Evolutionary conservation across 768 basidiomycete genomes (phyloP).

Genomic region (Sutorius australiensis): DNA sequence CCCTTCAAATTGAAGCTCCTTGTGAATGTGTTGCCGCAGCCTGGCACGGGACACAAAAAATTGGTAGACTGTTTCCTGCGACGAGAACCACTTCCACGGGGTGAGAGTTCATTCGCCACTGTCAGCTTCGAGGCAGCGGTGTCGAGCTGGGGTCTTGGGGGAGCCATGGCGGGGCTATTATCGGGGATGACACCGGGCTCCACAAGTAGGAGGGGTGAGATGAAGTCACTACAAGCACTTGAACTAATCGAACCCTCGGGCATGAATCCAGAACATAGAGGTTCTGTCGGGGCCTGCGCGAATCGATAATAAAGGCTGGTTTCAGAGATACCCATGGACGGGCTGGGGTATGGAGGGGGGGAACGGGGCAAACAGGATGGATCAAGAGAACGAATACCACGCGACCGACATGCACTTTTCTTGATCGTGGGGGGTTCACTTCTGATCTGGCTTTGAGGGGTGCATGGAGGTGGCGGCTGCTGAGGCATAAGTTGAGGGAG

Average conservation of each 20-base stretch:
- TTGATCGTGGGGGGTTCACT: too few relatives aligned
- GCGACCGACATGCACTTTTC: too few relatives aligned
- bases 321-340: constrained; percentile 43
- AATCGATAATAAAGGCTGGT: too few relatives aligned
- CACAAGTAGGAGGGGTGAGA: constrained; percentile 8
- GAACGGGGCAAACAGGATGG: too few relatives aligned
- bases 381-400: too few relatives aligned
- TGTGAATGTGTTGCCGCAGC: constrained; percentile 85
- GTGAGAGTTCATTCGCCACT: constrained; percentile 86
- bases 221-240: constrained; percentile 12
- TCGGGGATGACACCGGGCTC: too few relatives aligned
- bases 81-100: constrained; percentile 70
- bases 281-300: too few relatives aligned
- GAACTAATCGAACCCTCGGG: too few relatives aligned
- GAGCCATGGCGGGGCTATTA: background rate
- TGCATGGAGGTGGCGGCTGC: too few relatives aligned
- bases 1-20: constrained; percentile 90
- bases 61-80: constrained; percentile 84
- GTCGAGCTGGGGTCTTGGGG: background rate
- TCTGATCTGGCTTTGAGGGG: too few relatives aligned
- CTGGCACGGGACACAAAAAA: constrained; percentile 76
- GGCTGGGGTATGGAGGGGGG: constrained; percentile 62
- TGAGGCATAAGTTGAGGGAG: too few relatives aligned
- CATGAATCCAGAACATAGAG: too few relatives aligned
- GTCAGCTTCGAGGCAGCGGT: constrained; percentile 55